A percentile compares a stretch with the other conserved stretches of the same genome.
phyloP scores from a whole-genome alignment of 495 filamentous ascomycete species.

The Apodospora peruviana region DNA sequence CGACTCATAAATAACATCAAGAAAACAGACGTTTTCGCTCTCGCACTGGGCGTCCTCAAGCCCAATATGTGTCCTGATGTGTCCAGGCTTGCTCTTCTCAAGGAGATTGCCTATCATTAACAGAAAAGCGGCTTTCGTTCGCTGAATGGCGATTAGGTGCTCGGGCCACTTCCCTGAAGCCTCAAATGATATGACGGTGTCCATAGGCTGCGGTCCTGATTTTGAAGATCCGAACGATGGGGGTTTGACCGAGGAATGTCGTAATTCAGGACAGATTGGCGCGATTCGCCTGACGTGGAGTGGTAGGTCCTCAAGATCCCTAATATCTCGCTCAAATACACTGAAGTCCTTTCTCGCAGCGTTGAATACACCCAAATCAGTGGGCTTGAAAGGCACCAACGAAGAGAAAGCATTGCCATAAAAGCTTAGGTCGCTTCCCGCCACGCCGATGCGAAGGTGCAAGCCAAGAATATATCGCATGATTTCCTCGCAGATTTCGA shows the following conservation, averaged over 20 bases:
- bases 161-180: slow-evolving; percentile 92
- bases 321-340: slow-evolving; percentile 65
- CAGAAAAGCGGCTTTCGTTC: slow-evolving; percentile 89
- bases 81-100: slow-evolving; percentile 40
- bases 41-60: slow-evolving; percentile 67
- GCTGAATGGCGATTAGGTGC: slow-evolving; percentile 80
- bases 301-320: slow-evolving; percentile 71
- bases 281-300: slow-evolving; percentile 73
- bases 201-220: slow-evolving; percentile 35
- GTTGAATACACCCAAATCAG: slow-evolving; percentile 48
- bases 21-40: slow-evolving; percentile 70
- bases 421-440: slow-evolving; percentile 47
- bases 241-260: slow-evolving; percentile 60
- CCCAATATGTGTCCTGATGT: slow-evolving; percentile 60
- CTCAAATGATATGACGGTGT: slow-evolving; percentile 84
- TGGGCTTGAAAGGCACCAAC: slow-evolving; percentile 43
- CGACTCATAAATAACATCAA: slow-evolving; percentile 70
- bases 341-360: slow-evolving; percentile 54
- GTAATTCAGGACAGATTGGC: slow-evolving; percentile 62
- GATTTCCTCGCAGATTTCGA: slow-evolving; percentile 71
- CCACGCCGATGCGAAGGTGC: slow-evolving; percentile 47
- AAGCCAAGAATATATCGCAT: slow-evolving; percentile 62
- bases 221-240: slow-evolving; percentile 38
- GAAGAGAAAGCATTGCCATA: slow-evolving; percentile 56
- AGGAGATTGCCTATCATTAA: slow-evolving; percentile 72